A percentile compares a stretch with the other conserved stretches of the same genome.
phyloP scores from a whole-genome alignment of 176 grass and related monocot genomes.

The Oryza australiensis region DNA sequence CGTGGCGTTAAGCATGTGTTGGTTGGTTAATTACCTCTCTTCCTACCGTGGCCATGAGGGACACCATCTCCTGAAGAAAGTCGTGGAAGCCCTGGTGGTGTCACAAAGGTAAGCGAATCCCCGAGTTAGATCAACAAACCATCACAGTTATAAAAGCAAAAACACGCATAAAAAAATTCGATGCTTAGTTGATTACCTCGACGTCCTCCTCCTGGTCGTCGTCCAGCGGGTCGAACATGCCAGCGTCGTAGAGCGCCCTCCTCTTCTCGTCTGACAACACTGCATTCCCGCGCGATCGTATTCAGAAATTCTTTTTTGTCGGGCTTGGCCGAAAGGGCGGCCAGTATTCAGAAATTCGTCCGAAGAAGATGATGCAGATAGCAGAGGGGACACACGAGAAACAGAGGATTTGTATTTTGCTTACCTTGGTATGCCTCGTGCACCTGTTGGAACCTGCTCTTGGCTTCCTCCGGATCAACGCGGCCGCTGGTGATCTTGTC shows the following conservation, averaged over 20 bases:
- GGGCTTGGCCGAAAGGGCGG: no score
- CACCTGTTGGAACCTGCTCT: conserved; percentile 71
- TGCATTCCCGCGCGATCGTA: neutral
- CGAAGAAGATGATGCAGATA: neutral
- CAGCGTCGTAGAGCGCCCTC: conserved; percentile 67
- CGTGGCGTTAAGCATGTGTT: neutral
- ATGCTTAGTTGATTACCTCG: conserved; percentile 41
- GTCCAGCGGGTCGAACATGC: conserved; percentile 61
- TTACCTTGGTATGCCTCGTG: conserved; percentile 90
- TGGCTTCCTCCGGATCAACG: conserved; percentile 72
- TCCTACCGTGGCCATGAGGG: conserved; percentile 69
- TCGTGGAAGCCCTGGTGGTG: conserved; percentile 71
- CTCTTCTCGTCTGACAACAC: conserved; percentile 79
- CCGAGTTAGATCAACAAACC: neutral
- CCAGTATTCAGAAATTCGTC: neutral
- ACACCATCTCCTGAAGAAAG: conserved; percentile 87
- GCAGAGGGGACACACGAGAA: neutral
- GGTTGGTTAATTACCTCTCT: conserved; percentile 48
- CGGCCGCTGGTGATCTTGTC: conserved; percentile 48
- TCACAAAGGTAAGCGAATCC: neutral
- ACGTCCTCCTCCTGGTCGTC: conserved; percentile 59
- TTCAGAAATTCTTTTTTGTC: neutral
- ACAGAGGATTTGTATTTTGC: neutral
- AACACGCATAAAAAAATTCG: neutral
- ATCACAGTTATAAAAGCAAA: neutral